Percentiles rank a stretch among this genome's conserved stretches.
Conservation (phyloP, 1,284 basidiomycete genomes). For the Malassezia equina region DNA sequence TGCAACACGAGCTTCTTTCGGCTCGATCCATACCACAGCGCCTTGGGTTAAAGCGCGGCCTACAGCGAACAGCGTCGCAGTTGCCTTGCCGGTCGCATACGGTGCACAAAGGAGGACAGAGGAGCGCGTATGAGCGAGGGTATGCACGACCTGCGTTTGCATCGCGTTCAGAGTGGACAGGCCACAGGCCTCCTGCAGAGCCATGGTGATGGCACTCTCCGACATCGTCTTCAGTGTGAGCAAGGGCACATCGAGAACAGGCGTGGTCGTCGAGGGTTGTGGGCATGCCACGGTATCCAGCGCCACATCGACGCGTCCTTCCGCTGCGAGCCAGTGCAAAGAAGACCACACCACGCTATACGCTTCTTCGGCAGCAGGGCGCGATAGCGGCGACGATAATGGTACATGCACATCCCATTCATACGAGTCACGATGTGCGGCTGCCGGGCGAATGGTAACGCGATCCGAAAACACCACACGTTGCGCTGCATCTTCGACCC, state of each 20-base stretch:
- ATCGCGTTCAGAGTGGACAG: constrained; percentile 65
- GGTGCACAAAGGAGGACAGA: constrained; percentile 76
- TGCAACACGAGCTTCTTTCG: constrained; percentile 11
- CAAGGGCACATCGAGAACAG: constrained; percentile 70
- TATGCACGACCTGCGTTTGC: constrained; percentile 85
- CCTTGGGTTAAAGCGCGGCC: constrained; percentile 53
- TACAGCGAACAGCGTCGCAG: constrained; percentile 64
- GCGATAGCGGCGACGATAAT: constrained; percentile 50
- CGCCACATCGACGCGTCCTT: constrained; percentile 61
- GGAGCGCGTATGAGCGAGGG: constrained; percentile 60
- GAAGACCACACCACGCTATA: constrained; percentile 63
- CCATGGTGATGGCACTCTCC: constrained; percentile 49
- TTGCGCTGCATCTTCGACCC: constrained; percentile 80
- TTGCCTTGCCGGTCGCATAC: constrained; percentile 69
- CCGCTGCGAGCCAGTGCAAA: constrained; percentile 87
- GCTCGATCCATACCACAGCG: constrained; percentile 2
- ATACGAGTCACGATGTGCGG: constrained; percentile 53
- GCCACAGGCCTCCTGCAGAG: constrained; percentile 37
- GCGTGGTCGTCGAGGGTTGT: constrained; percentile 57
- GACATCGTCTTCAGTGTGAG: constrained; percentile 53
- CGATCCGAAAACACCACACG: constrained; percentile 71
- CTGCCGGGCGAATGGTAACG: constrained; percentile 13
- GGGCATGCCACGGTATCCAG: constrained; percentile 71
- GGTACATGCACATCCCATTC: constrained; percentile 61
- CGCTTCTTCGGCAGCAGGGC: constrained; percentile 18